Conservation (phyloP, 176 grass and related monocot genomes). For the Hyparrhenia diplandra region DNA sequence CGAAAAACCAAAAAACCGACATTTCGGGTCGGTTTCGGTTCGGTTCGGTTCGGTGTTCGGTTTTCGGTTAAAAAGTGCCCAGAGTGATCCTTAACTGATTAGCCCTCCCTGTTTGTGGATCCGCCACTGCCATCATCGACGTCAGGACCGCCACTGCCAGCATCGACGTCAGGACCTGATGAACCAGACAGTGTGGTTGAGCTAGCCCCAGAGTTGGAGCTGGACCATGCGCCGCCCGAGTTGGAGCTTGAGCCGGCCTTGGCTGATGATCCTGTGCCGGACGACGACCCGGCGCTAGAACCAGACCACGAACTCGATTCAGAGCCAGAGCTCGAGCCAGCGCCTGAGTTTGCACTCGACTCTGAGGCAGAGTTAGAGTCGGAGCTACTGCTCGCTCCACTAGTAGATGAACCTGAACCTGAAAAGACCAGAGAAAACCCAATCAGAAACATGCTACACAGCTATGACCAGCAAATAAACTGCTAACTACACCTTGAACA, state of each 20-base stretch:
- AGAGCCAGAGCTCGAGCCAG: conserved; percentile 19
- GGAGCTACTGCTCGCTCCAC: conserved; percentile 25
- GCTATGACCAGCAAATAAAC: not conserved
- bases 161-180: not conserved
- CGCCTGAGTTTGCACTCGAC: conserved; percentile 23
- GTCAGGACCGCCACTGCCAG: too few relatives aligned
- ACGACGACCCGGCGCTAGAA: conserved; percentile 21
- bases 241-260: not conserved
- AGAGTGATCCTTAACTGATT: too few relatives aligned
- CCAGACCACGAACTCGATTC: conserved; percentile 7
- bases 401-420: conserved; percentile 12
- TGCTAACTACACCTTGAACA: not conserved
- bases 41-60: too few relatives aligned
- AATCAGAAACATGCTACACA: not conserved
- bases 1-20: too few relatives aligned
- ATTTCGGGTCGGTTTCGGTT: too few relatives aligned
- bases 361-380: conserved; percentile 10
- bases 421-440: not conserved
- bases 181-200: not conserved
- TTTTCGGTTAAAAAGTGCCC: too few relatives aligned
- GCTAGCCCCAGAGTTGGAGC: conserved; percentile 3
- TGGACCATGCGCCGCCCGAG: conserved; percentile 6
- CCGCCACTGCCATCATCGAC: too few relatives aligned
- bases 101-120: too few relatives aligned
- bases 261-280: not conserved